Percentiles rank a stretch among this genome's conserved stretches.
Conservation (phyloP, 1,284 basidiomycete species). For the Ganoderma lingzhi region DNA sequence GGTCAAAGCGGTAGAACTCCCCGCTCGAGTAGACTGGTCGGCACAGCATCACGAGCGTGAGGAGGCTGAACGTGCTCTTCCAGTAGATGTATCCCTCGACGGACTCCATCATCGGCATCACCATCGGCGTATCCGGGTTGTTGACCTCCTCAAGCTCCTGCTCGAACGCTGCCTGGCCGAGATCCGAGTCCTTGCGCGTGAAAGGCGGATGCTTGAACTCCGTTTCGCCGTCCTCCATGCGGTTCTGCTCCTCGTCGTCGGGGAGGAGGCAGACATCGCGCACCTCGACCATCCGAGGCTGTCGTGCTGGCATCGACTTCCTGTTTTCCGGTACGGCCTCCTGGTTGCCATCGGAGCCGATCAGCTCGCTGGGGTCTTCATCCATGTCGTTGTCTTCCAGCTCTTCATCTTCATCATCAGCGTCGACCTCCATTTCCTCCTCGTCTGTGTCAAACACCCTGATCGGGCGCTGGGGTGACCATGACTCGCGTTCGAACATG, state of each 20-base stretch:
- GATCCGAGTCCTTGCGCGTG: slow-evolving; percentile 9
- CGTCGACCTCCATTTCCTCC: slow-evolving; percentile 5
- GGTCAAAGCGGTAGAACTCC: slow-evolving; percentile 8
- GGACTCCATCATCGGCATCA: slow-evolving; percentile 18
- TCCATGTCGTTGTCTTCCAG: neutral
- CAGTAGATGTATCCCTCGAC: slow-evolving; percentile 15
- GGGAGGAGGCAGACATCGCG: neutral
- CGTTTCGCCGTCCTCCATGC: slow-evolving; percentile 3
- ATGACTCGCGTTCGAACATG: neutral
- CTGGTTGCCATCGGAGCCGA: neutral
- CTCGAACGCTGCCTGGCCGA: slow-evolving; percentile 12
- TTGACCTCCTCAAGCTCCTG: slow-evolving; percentile 11
- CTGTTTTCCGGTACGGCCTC: neutral
- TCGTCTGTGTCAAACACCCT: neutral
- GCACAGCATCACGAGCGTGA: slow-evolving; percentile 19
- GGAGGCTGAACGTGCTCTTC: slow-evolving; percentile 17
- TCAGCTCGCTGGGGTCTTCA: neutral
- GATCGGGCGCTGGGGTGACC: neutral
- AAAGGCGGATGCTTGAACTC: slow-evolving; percentile 13
- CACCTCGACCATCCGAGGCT: slow-evolving; percentile 6
- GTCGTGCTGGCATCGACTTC: neutral
- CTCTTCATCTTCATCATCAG: neutral
- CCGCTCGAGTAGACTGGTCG: slow-evolving; percentile 2
- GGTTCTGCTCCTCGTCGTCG: slow-evolving; percentile 18
- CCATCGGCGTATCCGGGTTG: slow-evolving; percentile 2